Conservation (phyloP, 306 rosid genomes). For the Fragaria ananassa region DNA sequence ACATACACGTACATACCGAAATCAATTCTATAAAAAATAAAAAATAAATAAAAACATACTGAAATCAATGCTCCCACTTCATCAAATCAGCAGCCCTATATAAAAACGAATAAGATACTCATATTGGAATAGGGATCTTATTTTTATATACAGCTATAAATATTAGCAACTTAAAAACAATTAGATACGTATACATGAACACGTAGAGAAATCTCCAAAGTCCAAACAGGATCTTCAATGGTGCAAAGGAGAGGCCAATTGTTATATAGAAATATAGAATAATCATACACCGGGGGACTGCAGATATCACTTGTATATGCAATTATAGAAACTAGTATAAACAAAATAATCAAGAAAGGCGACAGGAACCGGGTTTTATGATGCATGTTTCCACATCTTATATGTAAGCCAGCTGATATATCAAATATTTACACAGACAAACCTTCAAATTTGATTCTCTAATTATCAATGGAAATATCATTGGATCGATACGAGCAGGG, state of each 20-base stretch:
- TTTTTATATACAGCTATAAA: background rate
- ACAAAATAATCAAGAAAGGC: constrained; percentile 1
- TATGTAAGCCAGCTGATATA: background rate
- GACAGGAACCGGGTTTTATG: constrained; percentile 23
- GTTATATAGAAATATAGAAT: constrained; percentile 13
- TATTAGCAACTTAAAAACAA: background rate
- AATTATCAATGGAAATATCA: background rate
- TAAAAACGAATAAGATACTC: no score
- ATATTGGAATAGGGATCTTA: background rate
- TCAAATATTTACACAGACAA: background rate
- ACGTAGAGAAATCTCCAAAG: background rate
- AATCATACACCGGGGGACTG: constrained; percentile 18
- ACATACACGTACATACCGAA: no score
- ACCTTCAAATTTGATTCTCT: background rate
- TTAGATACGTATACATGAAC: background rate
- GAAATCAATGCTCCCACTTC: background rate
- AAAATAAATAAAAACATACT: no score
- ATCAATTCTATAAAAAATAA: no score
- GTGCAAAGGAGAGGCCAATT: constrained; percentile 23
- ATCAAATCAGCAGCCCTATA: background rate
- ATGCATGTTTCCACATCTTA: constrained; percentile 1
- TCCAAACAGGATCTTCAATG: constrained; percentile 18
- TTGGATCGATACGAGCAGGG: background rate
- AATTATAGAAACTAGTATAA: background rate
- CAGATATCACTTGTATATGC: background rate